Conservation (phyloP, 2,329 filamentous ascomycete species). For the Fusarium setosum region DNA sequence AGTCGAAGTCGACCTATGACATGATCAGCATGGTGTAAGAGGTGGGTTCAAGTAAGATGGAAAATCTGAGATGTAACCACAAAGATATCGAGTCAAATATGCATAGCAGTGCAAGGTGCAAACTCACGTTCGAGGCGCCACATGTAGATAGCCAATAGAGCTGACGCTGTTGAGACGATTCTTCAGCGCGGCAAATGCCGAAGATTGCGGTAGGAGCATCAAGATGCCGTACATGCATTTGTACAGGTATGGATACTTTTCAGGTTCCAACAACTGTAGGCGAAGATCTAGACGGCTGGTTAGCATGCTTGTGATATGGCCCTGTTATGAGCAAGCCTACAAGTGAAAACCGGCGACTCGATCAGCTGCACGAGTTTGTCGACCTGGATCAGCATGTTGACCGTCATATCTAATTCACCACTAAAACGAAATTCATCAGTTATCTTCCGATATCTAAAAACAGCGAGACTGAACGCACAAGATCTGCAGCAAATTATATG, state of each 20-base stretch:
- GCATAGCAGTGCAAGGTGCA: neutral
- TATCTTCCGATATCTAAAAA: neutral
- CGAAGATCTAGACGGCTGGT: conserved; percentile 75
- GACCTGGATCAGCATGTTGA: conserved; percentile 98
- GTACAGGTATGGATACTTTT: conserved; percentile 94
- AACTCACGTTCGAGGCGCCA: conserved; percentile 77
- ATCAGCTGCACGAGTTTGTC: conserved; percentile 97
- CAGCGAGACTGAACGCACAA: conserved; percentile 70
- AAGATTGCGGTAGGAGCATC: conserved; percentile 98
- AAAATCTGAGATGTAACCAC: neutral
- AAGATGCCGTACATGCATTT: conserved; percentile 97
- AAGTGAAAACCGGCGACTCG: conserved; percentile 97
- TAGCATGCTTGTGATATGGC: neutral
- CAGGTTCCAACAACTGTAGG: conserved; percentile 93
- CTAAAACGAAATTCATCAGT: conserved; percentile 56
- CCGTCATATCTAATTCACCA: conserved; percentile 97
- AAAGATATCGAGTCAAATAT: neutral
- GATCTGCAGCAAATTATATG: conserved; percentile 94
- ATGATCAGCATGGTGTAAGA: conserved; percentile 12
- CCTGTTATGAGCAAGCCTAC: conserved; percentile 61
- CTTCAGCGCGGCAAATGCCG: conserved; percentile 94
- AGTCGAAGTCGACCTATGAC: conserved; percentile 56
- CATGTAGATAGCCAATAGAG: conserved; percentile 94
- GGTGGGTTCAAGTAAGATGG: neutral
- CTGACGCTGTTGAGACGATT: conserved; percentile 97